These are phyloP conservation scores for Candida fluviatilis DNA, from an alignment of 805 yeast species.

Conservation along the genomic window DNA sequence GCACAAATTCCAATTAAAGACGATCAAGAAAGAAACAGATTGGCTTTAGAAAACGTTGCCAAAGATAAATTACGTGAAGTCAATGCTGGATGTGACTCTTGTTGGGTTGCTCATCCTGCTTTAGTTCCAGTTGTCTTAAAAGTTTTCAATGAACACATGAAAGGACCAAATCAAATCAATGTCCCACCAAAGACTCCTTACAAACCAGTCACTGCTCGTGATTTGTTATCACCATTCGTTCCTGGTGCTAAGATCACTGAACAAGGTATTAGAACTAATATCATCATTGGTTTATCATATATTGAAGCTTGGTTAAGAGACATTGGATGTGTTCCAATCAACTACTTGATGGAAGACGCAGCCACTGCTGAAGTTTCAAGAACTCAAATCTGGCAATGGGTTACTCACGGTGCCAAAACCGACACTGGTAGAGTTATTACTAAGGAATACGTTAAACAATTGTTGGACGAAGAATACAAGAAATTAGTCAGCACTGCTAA, in stretches of 20 bases:
- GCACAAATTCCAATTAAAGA: constrained; percentile 80
- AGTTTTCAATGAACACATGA: constrained; percentile 73
- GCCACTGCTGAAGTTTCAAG: constrained; percentile 87
- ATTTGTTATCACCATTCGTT: constrained; percentile 61
- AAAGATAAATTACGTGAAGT: constrained; percentile 77
- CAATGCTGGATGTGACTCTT: constrained; percentile 77
- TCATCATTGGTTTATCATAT: constrained; percentile 72
- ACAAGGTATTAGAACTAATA: constrained; percentile 66
- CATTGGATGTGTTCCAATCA: constrained; percentile 81
- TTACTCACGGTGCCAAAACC: constrained; percentile 59
- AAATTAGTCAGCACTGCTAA: constrained; percentile 46
- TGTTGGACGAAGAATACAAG: constrained; percentile 60
- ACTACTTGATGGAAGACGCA: constrained; percentile 84
- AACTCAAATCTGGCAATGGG: constrained; percentile 82
- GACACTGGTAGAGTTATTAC: constrained; percentile 58
- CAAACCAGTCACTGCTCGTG: constrained; percentile 54
- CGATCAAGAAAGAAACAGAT: constrained; percentile 57
- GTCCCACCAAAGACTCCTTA: constrained; percentile 44
- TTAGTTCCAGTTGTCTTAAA: constrained; percentile 67
- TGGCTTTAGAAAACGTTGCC: constrained; percentile 69
- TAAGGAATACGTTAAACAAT: constrained; percentile 51
- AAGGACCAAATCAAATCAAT: constrained; percentile 76
- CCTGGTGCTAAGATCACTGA: constrained; percentile 61
- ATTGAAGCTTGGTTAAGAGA: constrained; percentile 87
- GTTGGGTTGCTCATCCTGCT: constrained; percentile 90